phyloP scores from a whole-genome alignment of 768 basidiomycete species.

The Clathrus columnatus region DNA sequence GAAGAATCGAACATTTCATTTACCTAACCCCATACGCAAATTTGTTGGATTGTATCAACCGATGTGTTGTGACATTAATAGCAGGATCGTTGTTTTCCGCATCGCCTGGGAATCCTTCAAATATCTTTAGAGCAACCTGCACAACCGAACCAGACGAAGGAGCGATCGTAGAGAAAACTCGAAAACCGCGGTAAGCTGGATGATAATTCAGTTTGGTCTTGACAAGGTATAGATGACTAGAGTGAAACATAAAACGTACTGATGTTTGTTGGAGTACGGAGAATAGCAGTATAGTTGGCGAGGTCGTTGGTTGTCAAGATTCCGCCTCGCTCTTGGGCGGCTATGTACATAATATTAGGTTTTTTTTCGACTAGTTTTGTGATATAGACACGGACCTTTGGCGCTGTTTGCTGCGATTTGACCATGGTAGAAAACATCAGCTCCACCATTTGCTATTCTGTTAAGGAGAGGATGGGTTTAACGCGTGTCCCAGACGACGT shows the following conservation, averaged over 20 bases:
- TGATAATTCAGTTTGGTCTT: not conserved
- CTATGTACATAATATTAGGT: not conserved
- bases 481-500: not conserved
- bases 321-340: not conserved
- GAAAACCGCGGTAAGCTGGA: constrained; percentile 17
- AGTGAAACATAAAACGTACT: constrained; percentile 4
- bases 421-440: constrained; percentile 20
- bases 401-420: constrained; percentile 8
- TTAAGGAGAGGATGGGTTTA: not conserved
- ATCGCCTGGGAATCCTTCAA: constrained; percentile 23
- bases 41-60: constrained; percentile 26
- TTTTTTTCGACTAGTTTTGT: not conserved
- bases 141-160: constrained; percentile 29
- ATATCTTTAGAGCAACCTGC: constrained; percentile 28
- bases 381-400: not conserved
- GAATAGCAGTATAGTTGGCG: constrained; percentile 9
- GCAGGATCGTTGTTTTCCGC: constrained; percentile 17
- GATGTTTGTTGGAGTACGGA: constrained; percentile 21
- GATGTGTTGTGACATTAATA: constrained; percentile 27
- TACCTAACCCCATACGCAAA: constrained; percentile 26
- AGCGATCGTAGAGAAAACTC: constrained; percentile 29
- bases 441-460: constrained; percentile 15
- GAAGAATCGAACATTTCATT: not conserved
- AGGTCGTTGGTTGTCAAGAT: constrained; percentile 2
- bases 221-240: not conserved